Base-by-base conservation (phyloP, 345 rosid species). In the Acer yangbiense region DNA sequence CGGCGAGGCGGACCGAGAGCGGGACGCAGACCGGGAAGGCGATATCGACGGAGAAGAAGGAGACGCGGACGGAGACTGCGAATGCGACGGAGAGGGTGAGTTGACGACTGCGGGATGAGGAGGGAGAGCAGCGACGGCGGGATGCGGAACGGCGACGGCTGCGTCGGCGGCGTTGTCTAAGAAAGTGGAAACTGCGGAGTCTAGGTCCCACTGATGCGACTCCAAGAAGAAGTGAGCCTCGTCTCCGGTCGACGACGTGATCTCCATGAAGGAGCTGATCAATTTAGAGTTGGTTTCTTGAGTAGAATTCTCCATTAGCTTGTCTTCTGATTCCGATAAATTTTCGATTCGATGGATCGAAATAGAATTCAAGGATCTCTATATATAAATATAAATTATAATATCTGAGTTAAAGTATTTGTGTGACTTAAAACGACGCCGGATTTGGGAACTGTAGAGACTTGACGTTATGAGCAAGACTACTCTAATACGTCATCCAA, bases 171-270 rank as follows among this genome's bases (percentile, higher is more conserved):
- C 84, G 86, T 75, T 84, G 82, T 96, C 99, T 61, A 96, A 81
- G 89, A 96, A 96, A 48, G 98, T 94, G 6, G 97, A 90, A 76
- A 96, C 92, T 79, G 99, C 98, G 57, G 97, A 80, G 86, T 92
- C 98, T 23, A 96, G 90, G 86, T 93, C 88, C 92, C 93, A 96
- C 39, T 85, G 92, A 78, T 96, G 98, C 72, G 91, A 86, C 80
- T 96, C 99, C 41, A 94, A 87, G 90, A 87, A 94, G 86, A 96
- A 96, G 63, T 75, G 64, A 64, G 98, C 98, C 89, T 96, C 97
- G 77, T 91, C 89, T 58, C 76, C 80, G 55, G 96, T 79, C 60
- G 99, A 89, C 9, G 99, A 93, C 8, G 99, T 89, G 83, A 96
- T 94, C 86, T 94, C 99, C 50, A 89, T 20, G 86, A 96, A 96